These are phyloP conservation scores for Cylindrotheca fusiformis DNA, from an alignment of 108 stramenopile species.

Conservation along the genomic window DNA sequence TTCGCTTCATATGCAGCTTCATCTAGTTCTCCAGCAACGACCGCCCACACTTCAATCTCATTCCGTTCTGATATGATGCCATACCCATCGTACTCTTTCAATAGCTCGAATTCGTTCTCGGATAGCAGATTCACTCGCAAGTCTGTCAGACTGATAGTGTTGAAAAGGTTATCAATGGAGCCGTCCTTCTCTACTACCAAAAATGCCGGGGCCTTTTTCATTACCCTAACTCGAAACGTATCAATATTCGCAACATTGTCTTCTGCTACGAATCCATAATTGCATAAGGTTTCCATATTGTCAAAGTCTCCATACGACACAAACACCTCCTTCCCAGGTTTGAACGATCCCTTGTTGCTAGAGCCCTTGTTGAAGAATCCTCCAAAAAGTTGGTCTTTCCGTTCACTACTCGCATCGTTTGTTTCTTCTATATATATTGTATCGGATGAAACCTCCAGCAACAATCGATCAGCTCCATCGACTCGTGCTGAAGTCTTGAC, in stretches of 20 bases:
- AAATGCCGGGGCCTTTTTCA: conserved; percentile 41
- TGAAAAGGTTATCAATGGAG: conserved; percentile 42
- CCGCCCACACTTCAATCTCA: conserved; percentile 59
- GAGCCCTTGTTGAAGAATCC: background rate
- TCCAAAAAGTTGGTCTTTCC: conserved; percentile 22
- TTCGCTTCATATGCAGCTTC: conserved; percentile 49
- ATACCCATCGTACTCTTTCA: conserved; percentile 29
- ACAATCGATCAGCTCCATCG: conserved; percentile 33
- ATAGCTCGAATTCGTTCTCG: conserved; percentile 42
- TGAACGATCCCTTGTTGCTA: conserved; percentile 5
- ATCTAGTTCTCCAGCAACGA: conserved; percentile 61
- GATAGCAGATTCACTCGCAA: conserved; percentile 48
- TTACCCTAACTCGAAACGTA: conserved; percentile 49
- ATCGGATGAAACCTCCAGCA: conserved; percentile 23
- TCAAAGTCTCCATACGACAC: conserved; percentile 69
- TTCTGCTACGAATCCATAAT: conserved; percentile 65
- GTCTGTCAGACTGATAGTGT: conserved; percentile 32
- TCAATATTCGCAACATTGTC: conserved; percentile 58
- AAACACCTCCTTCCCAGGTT: conserved; percentile 50
- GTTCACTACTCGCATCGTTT: conserved; percentile 12
- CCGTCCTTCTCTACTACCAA: conserved; percentile 53
- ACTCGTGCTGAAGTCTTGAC: conserved; percentile 37
- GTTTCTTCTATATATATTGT: conserved; percentile 22
- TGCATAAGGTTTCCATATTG: conserved; percentile 64
- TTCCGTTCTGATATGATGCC: conserved; percentile 55